A percentile compares a stretch with the other conserved stretches of the same genome.
phyloP scores from a whole-genome alignment of 2,329 filamentous ascomycete species.

The Parascedosporium putredinis region DNA sequence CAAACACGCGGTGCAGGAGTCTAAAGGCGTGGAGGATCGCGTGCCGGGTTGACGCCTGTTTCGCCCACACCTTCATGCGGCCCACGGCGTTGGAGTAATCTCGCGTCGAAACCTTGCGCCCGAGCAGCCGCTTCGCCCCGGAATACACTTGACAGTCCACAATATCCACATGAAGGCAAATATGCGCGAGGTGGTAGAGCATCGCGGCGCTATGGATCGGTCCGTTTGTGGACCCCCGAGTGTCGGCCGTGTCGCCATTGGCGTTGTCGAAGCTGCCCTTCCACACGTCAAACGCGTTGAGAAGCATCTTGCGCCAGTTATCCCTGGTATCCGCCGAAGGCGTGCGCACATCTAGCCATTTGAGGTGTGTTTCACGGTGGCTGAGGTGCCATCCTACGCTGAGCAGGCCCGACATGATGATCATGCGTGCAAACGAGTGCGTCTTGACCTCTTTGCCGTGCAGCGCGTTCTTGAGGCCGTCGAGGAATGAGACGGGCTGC shows the following conservation, averaged over 20 bases:
- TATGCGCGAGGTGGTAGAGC: slow-evolving; percentile 77
- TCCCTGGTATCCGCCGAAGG: slow-evolving; percentile 52
- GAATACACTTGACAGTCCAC: slow-evolving; percentile 86
- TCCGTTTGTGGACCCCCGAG: slow-evolving; percentile 40
- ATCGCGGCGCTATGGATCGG: slow-evolving; percentile 72
- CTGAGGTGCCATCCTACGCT: slow-evolving; percentile 89
- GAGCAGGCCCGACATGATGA: slow-evolving; percentile 82
- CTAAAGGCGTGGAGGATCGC: slow-evolving; percentile 77
- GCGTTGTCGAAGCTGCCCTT: slow-evolving; percentile 70
- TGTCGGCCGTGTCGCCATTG: slow-evolving; percentile 16
- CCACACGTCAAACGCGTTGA: slow-evolving; percentile 78
- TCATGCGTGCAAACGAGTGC: slow-evolving; percentile 79
- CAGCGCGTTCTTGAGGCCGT: slow-evolving; percentile 73
- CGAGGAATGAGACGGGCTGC: slow-evolving; percentile 69
- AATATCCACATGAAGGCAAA: slow-evolving; percentile 81
- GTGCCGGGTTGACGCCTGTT: slow-evolving; percentile 62
- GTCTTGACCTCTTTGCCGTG: slow-evolving; percentile 74
- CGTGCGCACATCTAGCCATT: slow-evolving; percentile 60
- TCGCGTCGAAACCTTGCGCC: slow-evolving; percentile 64
- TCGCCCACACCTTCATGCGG: slow-evolving; percentile 73
- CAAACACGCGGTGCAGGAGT: slow-evolving; percentile 66
- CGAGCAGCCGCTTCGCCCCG: slow-evolving; percentile 65
- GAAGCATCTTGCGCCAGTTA: slow-evolving; percentile 67
- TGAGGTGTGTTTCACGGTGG: slow-evolving; percentile 75
- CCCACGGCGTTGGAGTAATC: slow-evolving; percentile 65